These are phyloP conservation scores for Corchorus capsularis DNA, from an alignment of 345 rosid genomes.

Conservation along the genomic window DNA sequence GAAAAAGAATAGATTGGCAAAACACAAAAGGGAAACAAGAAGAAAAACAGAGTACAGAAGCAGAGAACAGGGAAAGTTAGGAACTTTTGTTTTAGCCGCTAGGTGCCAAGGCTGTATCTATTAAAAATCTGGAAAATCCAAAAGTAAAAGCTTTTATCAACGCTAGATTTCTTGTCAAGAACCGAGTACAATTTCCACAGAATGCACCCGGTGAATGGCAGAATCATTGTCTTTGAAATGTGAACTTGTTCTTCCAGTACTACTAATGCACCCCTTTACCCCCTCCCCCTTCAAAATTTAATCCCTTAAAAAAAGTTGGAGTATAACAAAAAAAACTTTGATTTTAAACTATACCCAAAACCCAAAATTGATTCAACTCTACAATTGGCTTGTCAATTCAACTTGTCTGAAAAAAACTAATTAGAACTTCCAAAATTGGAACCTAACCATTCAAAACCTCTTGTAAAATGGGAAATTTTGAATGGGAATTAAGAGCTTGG, in stretches of 20 bases:
- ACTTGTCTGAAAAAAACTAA: background rate
- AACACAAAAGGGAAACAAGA: constrained; percentile 10
- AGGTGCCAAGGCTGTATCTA: constrained; percentile 53
- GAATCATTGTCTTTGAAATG: constrained; percentile 56
- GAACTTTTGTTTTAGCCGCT: constrained; percentile 19
- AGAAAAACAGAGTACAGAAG: background rate
- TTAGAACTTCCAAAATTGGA: constrained; percentile 2
- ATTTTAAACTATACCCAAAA: constrained; percentile 33
- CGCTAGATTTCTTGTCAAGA: constrained; percentile 51
- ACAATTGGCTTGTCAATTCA: background rate
- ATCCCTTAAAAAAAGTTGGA: constrained; percentile 17
- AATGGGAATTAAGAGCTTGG: background rate
- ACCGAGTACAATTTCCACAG: constrained; percentile 59
- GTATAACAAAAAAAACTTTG: background rate
- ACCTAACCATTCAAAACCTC: background rate
- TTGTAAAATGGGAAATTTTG: background rate
- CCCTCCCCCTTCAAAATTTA: constrained; percentile 33
- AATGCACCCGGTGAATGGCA: constrained; percentile 50
- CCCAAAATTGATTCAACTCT: constrained; percentile 15
- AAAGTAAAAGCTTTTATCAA: constrained; percentile 66
- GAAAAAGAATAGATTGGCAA: background rate
- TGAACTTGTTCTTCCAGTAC: constrained; percentile 33
- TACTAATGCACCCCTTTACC: constrained; percentile 21
- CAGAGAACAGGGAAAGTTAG: background rate
- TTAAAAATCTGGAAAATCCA: constrained; percentile 77